phyloP scores from a whole-genome alignment of 352 stramenopile genomes.

The Globisporangium perplexum region DNA sequence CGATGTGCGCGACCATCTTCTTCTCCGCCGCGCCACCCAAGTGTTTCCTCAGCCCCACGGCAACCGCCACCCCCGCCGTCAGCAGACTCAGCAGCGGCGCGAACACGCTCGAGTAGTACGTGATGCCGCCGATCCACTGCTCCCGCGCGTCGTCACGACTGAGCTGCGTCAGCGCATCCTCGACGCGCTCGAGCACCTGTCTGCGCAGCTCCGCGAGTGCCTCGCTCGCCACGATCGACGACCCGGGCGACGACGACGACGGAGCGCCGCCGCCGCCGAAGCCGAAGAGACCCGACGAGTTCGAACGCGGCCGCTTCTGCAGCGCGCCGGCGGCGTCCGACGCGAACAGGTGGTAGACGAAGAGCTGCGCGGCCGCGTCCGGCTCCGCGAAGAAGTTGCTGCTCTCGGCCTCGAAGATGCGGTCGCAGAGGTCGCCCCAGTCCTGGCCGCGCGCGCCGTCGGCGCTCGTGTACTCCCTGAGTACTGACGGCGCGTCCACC shows the following conservation, averaged over 20 bases:
- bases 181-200: constrained; percentile 26
- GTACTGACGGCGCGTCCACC: constrained; percentile 30
- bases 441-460: constrained; percentile 32
- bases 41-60: constrained; percentile 14
- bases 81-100: constrained; percentile 43
- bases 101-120: constrained; percentile 66
- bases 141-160: constrained; percentile 6
- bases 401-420: constrained; percentile 78
- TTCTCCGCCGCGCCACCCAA: not conserved
- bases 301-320: constrained; percentile 3
- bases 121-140: constrained; percentile 57
- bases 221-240: constrained; percentile 2
- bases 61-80: constrained; percentile 29
- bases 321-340: not conserved
- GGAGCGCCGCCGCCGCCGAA: no score
- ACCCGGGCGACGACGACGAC: not conserved
- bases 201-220: constrained; percentile 17
- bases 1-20: constrained; percentile 13
- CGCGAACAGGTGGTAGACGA: constrained; percentile 34
- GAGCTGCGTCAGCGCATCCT: constrained; percentile 9
- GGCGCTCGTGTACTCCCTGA: constrained; percentile 37
- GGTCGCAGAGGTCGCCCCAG: constrained; percentile 49
- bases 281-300: constrained; percentile 7
- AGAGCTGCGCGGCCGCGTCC: constrained; percentile 58
- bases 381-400: constrained; percentile 72